Percentiles rank a stretch among this genome's conserved stretches.
Conservation (phyloP, 2,329 filamentous ascomycete species). For the Botrytis squamosa region DNA sequence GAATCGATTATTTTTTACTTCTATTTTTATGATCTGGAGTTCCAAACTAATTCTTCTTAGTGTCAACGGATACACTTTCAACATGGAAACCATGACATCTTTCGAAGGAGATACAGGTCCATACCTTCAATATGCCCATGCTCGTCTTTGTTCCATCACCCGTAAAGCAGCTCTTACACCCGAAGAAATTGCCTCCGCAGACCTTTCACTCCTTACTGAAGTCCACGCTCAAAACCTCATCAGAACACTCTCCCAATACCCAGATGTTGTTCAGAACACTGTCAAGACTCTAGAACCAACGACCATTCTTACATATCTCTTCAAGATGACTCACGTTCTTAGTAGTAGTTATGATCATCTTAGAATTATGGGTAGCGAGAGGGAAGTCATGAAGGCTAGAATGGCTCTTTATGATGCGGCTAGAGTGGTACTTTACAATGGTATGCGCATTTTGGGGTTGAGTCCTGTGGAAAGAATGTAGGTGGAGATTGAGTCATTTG, state of each 20-base stretch:
- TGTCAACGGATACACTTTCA: slow-evolving; percentile 69
- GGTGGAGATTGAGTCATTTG: background rate
- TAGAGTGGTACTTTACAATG: slow-evolving; percentile 74
- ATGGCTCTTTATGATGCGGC: slow-evolving; percentile 77
- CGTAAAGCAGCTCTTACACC: slow-evolving; percentile 54
- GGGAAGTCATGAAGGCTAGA: slow-evolving; percentile 66
- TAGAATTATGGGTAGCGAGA: slow-evolving; percentile 77
- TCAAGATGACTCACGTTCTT: slow-evolving; percentile 81
- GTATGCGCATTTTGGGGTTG: slow-evolving; percentile 78
- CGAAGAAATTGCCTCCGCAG: slow-evolving; percentile 60
- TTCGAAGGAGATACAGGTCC: slow-evolving; percentile 85
- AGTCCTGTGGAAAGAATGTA: slow-evolving; percentile 62
- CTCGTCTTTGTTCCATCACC: slow-evolving; percentile 65
- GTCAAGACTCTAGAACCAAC: slow-evolving; percentile 78
- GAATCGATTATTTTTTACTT: background rate
- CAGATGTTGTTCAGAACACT: slow-evolving; percentile 80
- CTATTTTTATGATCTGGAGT: slow-evolving; percentile 14
- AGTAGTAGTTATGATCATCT: slow-evolving; percentile 81
- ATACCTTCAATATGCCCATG: slow-evolving; percentile 81
- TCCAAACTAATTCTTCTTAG: slow-evolving; percentile 37
- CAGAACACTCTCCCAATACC: slow-evolving; percentile 77
- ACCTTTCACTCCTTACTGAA: slow-evolving; percentile 68
- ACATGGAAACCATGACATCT: slow-evolving; percentile 78
- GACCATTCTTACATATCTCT: slow-evolving; percentile 68
- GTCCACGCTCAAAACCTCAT: slow-evolving; percentile 71